phyloP scores from a whole-genome alignment of 164 flowering plant species.

The Platanus orientalis region DNA sequence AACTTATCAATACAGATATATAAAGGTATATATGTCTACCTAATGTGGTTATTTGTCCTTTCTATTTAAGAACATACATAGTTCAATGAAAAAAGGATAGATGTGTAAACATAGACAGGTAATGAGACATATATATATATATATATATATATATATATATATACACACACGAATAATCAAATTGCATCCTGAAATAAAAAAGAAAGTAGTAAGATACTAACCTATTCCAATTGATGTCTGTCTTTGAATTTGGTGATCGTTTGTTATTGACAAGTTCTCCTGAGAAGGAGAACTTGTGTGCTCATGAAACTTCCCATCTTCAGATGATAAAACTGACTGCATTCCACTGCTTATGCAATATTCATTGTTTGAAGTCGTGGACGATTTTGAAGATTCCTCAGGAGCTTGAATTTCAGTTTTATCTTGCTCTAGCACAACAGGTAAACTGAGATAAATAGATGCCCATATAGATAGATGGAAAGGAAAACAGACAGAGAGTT shows the following conservation, averaged over 20 bases:
- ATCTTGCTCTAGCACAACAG: conserved; percentile 15
- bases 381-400: conserved; percentile 8
- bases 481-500: neutral
- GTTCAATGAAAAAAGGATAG: neutral
- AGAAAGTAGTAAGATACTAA: conserved; percentile 14
- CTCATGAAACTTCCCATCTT: conserved; percentile 12
- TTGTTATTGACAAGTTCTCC: conserved; percentile 9
- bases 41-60: neutral
- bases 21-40: neutral
- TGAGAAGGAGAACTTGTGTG: conserved; percentile 5
- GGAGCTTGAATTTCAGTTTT: conserved; percentile 11
- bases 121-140: neutral
- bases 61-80: neutral
- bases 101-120: neutral
- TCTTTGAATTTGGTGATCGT: conserved; percentile 16
- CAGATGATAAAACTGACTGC: neutral
- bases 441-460: neutral
- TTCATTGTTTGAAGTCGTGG: conserved; percentile 10
- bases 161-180: neutral
- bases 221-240: conserved; percentile 23
- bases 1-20: conserved; percentile 8
- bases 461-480: neutral
- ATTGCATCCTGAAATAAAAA: neutral
- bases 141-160: neutral
- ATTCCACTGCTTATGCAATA: conserved; percentile 3